Evolutionary conservation across 1,284 basidiomycete species (phyloP).

Genomic region (Lentinula novae-zelandiae): DNA sequence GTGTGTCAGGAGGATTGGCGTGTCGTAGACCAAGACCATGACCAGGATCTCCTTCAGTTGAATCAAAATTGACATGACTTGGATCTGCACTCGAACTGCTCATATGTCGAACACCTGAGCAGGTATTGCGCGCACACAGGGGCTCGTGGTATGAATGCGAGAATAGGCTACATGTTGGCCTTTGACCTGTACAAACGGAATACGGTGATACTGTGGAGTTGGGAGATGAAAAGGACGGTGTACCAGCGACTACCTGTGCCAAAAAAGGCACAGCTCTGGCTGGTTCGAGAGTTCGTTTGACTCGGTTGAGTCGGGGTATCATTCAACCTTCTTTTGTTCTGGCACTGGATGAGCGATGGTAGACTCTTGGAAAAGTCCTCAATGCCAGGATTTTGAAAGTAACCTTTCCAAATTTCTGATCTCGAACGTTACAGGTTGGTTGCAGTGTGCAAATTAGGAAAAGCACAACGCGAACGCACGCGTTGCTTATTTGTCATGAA

Average conservation of each 20-base stretch:
- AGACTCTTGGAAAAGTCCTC: too few species aligned
- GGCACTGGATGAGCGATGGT: too few species aligned
- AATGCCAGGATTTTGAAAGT: too few species aligned
- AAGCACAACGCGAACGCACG: too few species aligned
- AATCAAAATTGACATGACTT: background rate
- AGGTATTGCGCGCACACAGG: background rate
- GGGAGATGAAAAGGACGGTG: background rate
- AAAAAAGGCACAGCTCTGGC: too few species aligned
- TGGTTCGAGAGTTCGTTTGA: too few species aligned
- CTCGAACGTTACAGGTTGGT: too few species aligned
- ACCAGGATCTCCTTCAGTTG: background rate
- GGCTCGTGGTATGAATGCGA: background rate
- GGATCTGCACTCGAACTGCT: background rate
- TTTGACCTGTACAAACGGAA: background rate
- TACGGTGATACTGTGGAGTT: background rate
- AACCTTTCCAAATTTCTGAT: too few species aligned
- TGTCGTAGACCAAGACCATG: conserved; percentile 1
- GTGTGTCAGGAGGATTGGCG: conserved; percentile 8
- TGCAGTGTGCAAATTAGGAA: too few species aligned
- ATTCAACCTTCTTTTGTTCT: too few species aligned
- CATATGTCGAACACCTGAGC: background rate
- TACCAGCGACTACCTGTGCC: background rate
- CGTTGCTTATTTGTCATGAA: too few species aligned
- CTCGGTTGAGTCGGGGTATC: too few species aligned
- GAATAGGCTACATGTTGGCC: background rate